Evolutionary conservation across 805 yeast species (phyloP), one percentile per base, ranked within the genome.

Genomic region (Metschnikowia vanudenii): DNA sequence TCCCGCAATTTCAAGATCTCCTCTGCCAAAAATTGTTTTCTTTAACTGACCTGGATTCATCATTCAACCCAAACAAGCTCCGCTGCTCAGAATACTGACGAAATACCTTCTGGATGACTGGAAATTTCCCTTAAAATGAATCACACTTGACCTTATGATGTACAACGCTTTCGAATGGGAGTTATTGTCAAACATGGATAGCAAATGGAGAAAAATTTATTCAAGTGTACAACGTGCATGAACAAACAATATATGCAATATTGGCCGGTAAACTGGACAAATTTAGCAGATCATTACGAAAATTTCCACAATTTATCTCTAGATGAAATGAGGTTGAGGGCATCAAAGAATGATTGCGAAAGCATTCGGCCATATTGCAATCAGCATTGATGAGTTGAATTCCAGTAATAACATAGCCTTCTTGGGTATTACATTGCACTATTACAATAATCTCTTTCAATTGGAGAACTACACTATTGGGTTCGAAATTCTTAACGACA

Each of bases 261-360:
- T 18, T 41, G 45, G 45, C 45, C 45, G 22, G 39, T 41, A 17
- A 41, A 41, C 30, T 41, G 45, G 45, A 41, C 34, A 11, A 41
- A 39, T 17, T 41, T 41, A 34, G 33, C 39, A 3, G 45, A 16
- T 12, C 45, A 41, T 33, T 41, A 41, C 34, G 34, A 26, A 24
- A 26, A 9, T 9, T 33, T 34, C 17, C 45, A 41, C 20, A 18
- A 19, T 11, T 9, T 33, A 4, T 8, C 39, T 19, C 34, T 34
- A 34, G 39, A 33, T 12, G 34, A 18, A 11, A 41, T 41, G 26
- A 32, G 39, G 24, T 29, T 10, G 32, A 29, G 10, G 32, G 32
- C 32, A 29, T 29, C 16, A 29, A 29, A 29, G 32, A 22, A 22
- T 8, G 32, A n/a, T 4, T n/a, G 11, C 10, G 32, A 29, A 29